A percentile compares a stretch with the other conserved stretches of the same genome.
These are phyloP conservation scores for Symbiodinium pilosum DNA, from an alignment of 73 alveolate genomes.

Conservation along the genomic window DNA sequence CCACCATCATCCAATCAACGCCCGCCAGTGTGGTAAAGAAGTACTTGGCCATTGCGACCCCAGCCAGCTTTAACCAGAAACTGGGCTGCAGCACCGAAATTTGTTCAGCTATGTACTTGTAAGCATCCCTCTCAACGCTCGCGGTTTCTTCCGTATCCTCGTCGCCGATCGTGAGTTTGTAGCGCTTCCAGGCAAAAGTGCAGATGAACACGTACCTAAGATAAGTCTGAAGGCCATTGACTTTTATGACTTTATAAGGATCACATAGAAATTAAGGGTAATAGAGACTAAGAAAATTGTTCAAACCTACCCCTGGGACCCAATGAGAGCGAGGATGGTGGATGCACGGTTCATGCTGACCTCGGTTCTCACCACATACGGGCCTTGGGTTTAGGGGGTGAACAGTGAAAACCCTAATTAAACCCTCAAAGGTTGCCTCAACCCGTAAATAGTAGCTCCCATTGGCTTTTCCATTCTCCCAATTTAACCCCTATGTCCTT, in stretches of 20 bases:
- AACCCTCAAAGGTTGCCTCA: no score
- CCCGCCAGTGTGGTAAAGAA: conserved; percentile 77
- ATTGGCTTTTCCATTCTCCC: no score
- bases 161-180: conserved; percentile 17
- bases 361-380: neutral
- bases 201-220: conserved; percentile 45
- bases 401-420: no score
- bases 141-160: conserved; percentile 9
- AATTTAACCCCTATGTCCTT: no score
- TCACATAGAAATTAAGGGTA: no score
- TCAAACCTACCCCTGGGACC: no score
- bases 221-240: neutral
- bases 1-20: conserved; percentile 84
- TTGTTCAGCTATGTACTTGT: conserved; percentile 42
- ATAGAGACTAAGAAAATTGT: no score
- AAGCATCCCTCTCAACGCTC: conserved; percentile 83
- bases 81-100: conserved; percentile 76
- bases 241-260: no score
- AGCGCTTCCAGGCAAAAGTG: conserved; percentile 74
- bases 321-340: conserved; percentile 40
- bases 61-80: conserved; percentile 64
- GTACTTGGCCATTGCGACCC: conserved; percentile 69
- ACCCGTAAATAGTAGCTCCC: no score
- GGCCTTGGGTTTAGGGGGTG: no score
- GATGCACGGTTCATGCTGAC: conserved; percentile 62